Percentiles rank a stretch among this genome's conserved stretches.
Evolutionary conservation across 2,329 filamentous ascomycete genomes (phyloP).

Genomic region (Alternaria hordeiaustralica): DNA sequence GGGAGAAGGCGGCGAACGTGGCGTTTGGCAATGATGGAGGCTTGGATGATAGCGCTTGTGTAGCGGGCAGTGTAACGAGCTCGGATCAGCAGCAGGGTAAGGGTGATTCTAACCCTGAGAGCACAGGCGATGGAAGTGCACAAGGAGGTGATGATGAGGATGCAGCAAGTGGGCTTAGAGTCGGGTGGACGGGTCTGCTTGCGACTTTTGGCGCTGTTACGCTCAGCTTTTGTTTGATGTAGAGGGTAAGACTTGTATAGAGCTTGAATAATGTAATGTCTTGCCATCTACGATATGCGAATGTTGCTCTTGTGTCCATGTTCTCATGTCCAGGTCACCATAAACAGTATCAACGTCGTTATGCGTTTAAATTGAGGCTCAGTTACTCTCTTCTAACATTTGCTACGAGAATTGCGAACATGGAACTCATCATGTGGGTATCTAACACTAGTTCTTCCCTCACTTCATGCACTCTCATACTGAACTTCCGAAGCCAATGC

Average conservation of each 20-base stretch:
- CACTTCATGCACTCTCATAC: background rate
- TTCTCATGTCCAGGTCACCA: too few relatives aligned
- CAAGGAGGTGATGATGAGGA: slow-evolving; percentile 15
- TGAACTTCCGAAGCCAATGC: slow-evolving; percentile 13
- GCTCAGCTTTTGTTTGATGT: slow-evolving; percentile 8
- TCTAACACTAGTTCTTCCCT: background rate
- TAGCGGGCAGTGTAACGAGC: slow-evolving; percentile 36
- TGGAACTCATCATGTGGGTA: background rate
- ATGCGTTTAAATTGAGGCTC: too few relatives aligned
- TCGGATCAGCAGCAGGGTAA: slow-evolving; percentile 34
- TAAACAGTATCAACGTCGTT: too few relatives aligned
- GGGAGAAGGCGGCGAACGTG: slow-evolving; percentile 51
- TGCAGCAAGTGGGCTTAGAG: slow-evolving; percentile 21
- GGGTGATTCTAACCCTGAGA: slow-evolving; percentile 31
- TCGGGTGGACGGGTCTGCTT: slow-evolving; percentile 16
- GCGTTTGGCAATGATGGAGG: slow-evolving; percentile 37
- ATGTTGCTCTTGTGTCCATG: background rate
- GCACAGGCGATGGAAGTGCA: slow-evolving; percentile 7
- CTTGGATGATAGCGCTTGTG: slow-evolving; percentile 37
- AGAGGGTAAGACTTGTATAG: background rate
- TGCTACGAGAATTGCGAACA: background rate
- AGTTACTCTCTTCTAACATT: too few relatives aligned
- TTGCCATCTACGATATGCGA: background rate
- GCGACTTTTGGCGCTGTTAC: slow-evolving; percentile 18
- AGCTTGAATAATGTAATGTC: background rate